phyloP scores from a whole-genome alignment of 139 green algal genomes.

The Chlorella sorokiniana region DNA sequence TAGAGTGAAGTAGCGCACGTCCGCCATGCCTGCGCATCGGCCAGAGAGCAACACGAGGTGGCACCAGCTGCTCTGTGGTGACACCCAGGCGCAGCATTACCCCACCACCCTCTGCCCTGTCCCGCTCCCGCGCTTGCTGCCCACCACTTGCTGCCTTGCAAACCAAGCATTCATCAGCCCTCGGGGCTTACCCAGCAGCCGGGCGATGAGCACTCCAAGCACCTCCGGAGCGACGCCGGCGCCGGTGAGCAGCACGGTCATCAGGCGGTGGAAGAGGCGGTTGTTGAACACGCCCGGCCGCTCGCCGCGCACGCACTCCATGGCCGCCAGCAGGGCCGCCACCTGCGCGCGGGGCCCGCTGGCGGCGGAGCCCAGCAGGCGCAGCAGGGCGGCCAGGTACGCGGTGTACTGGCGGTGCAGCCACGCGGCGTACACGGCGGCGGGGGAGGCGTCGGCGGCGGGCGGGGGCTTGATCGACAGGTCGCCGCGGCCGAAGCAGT shows the following conservation, averaged over 20 bases:
- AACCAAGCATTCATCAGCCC: not conserved
- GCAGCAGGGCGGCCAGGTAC: slow-evolving; percentile 20
- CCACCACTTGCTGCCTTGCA: not conserved
- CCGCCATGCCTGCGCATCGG: slow-evolving; percentile 28
- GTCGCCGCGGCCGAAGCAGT: slow-evolving; percentile 22
- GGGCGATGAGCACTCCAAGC: slow-evolving; percentile 46
- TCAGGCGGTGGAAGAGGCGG: slow-evolving; percentile 50
- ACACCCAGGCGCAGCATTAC: not conserved
- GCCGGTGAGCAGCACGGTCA: slow-evolving; percentile 38
- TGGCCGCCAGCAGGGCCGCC: slow-evolving; percentile 52
- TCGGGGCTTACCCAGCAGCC: not conserved
- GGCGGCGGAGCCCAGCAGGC: not conserved
- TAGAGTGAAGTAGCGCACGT: slow-evolving; percentile 75
- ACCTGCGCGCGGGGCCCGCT: slow-evolving; percentile 11
- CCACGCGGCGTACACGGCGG: slow-evolving; percentile 28
- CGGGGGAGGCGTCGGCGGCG: not conserved
- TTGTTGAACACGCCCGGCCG: slow-evolving; percentile 36
- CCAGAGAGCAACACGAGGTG: not conserved
- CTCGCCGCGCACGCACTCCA: slow-evolving; percentile 61
- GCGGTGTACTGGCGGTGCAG: slow-evolving; percentile 31
- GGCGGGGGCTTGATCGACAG: not conserved
- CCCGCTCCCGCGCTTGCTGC: not conserved
- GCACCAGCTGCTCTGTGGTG: not conserved
- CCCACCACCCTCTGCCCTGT: not conserved
- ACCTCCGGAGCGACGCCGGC: slow-evolving; percentile 40